A percentile compares a stretch with the other conserved stretches of the same genome.
Evolutionary conservation across 768 basidiomycete species (phyloP).

Genomic region (Pulveroboletus sp.): DNA sequence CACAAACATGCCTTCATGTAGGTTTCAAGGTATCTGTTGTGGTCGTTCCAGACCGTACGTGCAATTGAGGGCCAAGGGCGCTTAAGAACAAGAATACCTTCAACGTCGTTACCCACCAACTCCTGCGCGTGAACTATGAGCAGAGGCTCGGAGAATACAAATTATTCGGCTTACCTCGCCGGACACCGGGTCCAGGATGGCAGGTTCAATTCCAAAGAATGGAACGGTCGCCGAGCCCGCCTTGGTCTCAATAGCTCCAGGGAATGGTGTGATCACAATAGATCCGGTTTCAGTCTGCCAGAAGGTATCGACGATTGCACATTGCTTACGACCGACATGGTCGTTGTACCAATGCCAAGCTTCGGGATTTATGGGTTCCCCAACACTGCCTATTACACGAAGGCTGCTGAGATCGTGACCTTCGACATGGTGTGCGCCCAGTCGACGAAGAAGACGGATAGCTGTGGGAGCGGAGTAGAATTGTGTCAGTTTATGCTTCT

Average conservation of each 20-base stretch:
- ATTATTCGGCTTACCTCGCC: slow-evolving; percentile 49
- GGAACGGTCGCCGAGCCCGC: slow-evolving; percentile 96
- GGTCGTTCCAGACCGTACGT: slow-evolving; percentile 87
- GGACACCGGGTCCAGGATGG: slow-evolving; percentile 78
- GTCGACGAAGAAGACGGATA: slow-evolving; percentile 84
- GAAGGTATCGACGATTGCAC: slow-evolving; percentile 92
- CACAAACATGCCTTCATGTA: slow-evolving; percentile 53
- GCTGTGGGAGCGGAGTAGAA: slow-evolving; percentile 94
- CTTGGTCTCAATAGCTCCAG: slow-evolving; percentile 93
- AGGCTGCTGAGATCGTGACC: slow-evolving; percentile 76
- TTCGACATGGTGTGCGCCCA: slow-evolving; percentile 84
- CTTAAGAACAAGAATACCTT: slow-evolving; percentile 85
- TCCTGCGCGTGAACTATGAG: slow-evolving; percentile 35
- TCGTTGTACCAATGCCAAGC: slow-evolving; percentile 99
- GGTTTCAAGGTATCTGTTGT: slow-evolving; percentile 77
- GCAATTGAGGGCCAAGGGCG: slow-evolving; percentile 95
- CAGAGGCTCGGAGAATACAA: not conserved
- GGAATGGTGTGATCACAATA: slow-evolving; percentile 92
- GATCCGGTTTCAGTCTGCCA: slow-evolving; percentile 99
- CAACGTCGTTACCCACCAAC: slow-evolving; percentile 76
- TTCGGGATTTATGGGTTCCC: slow-evolving; percentile 98
- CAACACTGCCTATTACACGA: slow-evolving; percentile 88
- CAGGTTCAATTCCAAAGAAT: slow-evolving; percentile 93
- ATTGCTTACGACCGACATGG: slow-evolving; percentile 81
- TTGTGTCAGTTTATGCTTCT: slow-evolving; percentile 90